Conservation (phyloP, 2,329 filamentous ascomycete genomes). For the Botrytis medusae region DNA sequence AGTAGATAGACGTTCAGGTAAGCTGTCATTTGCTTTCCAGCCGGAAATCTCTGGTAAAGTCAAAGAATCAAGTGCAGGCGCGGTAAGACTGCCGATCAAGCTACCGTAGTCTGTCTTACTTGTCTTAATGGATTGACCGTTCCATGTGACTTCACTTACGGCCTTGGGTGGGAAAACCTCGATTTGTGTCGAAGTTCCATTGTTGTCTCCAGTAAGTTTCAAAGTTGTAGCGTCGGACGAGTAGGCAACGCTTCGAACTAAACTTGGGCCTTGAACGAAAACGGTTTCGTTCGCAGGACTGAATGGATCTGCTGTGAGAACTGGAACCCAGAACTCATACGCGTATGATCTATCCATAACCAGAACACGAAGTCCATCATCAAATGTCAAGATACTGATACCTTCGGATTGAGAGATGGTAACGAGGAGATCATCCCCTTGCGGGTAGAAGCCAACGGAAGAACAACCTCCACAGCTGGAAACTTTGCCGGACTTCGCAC, state of each 20-base stretch:
- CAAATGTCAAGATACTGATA: constrained; percentile 48
- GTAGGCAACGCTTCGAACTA: constrained; percentile 47
- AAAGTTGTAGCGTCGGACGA: constrained; percentile 42
- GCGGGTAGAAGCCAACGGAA: constrained; percentile 45
- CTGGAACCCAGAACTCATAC: constrained; percentile 57
- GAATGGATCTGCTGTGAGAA: constrained; percentile 45
- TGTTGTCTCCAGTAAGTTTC: constrained; percentile 48
- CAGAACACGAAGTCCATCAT: constrained; percentile 50
- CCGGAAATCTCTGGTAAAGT: constrained; percentile 28
- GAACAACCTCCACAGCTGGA: constrained; percentile 46
- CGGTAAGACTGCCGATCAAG: constrained; percentile 34
- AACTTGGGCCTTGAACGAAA: constrained; percentile 52
- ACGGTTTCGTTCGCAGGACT: constrained; percentile 41
- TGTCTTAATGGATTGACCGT: constrained; percentile 44
- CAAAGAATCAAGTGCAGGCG: constrained; percentile 22
- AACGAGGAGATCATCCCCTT: constrained; percentile 45
- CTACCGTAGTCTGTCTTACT: constrained; percentile 45
- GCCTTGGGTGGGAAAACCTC: constrained; percentile 50
- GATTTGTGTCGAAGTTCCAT: constrained; percentile 43
- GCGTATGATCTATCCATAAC: constrained; percentile 55
- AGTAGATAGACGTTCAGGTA: constrained; percentile 43
- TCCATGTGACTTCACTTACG: constrained; percentile 51
- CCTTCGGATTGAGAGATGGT: constrained; percentile 52
- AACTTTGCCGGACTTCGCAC: constrained; percentile 52
- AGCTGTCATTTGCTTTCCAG: constrained; percentile 45